A percentile compares a stretch with the other conserved stretches of the same genome.
Conservation (phyloP, 495 filamentous ascomycete genomes). For the Tuber magnatum region DNA sequence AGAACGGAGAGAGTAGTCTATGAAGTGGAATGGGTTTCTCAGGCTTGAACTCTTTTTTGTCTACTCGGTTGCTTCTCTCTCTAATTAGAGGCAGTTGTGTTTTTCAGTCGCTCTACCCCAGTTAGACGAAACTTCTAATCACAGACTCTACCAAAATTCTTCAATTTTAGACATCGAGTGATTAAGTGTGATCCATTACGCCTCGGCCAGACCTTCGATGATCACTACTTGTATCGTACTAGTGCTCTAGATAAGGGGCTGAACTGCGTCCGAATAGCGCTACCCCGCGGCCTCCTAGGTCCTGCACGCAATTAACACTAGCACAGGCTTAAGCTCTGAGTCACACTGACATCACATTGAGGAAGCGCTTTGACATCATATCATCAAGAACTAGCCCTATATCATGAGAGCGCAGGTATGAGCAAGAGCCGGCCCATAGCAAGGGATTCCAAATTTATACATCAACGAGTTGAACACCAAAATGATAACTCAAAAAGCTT, state of each 20-base stretch:
- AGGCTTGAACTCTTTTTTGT: background rate
- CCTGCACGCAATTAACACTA: background rate
- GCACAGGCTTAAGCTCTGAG: background rate
- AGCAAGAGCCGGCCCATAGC: background rate
- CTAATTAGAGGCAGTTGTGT: background rate
- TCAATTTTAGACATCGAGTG: background rate
- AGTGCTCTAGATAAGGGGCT: too few relatives aligned
- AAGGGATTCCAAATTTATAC: background rate
- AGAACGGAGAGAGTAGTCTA: too few relatives aligned
- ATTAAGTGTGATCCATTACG: background rate
- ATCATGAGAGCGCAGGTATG: background rate
- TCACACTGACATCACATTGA: background rate
- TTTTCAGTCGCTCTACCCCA: background rate
- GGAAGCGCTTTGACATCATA: background rate
- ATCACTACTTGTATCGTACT: background rate
- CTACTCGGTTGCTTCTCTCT: background rate
- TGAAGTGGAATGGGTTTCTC: background rate
- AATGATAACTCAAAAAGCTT: constrained; percentile 6
- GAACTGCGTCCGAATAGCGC: too few relatives aligned
- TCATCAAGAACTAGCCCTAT: background rate
- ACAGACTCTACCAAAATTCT: background rate
- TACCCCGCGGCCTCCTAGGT: background rate
- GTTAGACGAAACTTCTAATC: background rate
- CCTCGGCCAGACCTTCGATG: background rate
- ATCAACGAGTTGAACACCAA: background rate